A percentile compares a stretch with the other conserved stretches of the same genome.
Evolutionary conservation across 2,329 filamentous ascomycete genomes (phyloP).

Genomic region (Talaromyces sp.): DNA sequence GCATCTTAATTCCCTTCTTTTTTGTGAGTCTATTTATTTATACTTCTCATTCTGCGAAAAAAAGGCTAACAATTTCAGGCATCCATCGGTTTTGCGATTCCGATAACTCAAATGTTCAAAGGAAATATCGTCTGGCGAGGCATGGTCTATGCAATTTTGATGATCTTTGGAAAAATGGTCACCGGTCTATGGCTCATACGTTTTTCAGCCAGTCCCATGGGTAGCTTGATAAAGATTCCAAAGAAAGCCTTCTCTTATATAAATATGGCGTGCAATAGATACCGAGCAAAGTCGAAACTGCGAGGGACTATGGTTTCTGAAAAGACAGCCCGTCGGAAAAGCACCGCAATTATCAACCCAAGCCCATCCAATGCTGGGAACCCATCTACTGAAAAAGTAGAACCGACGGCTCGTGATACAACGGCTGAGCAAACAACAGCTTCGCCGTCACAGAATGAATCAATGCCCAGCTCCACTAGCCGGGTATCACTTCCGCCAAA

Average conservation of each 20-base stretch:
- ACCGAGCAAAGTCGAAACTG: not conserved
- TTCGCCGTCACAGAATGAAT: not conserved
- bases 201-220: constrained; percentile 23
- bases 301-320: not conserved
- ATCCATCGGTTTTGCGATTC: constrained; percentile 73
- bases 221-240: not conserved
- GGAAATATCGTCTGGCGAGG: constrained; percentile 67
- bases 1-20: constrained; percentile 67
- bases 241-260: not conserved
- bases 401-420: not conserved
- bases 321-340: not conserved
- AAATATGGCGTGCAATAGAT: not conserved
- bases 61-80: constrained; percentile 26
- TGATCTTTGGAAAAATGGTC: constrained; percentile 60
- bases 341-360: not conserved
- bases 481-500: constrained; percentile 34
- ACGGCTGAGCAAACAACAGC: constrained; percentile 18
- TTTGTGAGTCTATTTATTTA: constrained; percentile 52
- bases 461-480: constrained; percentile 3
- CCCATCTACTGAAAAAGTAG: not conserved
- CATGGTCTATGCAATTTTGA: constrained; percentile 67
- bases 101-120: constrained; percentile 66
- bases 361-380: constrained; percentile 9
- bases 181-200: constrained; percentile 60
- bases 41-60: not conserved